Conservation (phyloP, 177 flowering plant genomes). For the Vitis hybrid region DNA sequence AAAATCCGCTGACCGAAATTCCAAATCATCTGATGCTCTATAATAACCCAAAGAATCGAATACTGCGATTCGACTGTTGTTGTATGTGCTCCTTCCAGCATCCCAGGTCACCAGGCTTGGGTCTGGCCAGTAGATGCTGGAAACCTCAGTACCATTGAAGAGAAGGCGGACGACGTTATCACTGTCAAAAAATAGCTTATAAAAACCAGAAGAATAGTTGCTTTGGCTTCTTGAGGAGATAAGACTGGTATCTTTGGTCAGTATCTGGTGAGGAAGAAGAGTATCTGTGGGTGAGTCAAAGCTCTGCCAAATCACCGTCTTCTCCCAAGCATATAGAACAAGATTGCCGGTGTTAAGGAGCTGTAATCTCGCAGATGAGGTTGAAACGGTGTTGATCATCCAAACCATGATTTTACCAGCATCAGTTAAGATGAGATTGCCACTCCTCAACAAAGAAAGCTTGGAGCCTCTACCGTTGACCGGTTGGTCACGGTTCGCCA, state of each 20-base stretch:
- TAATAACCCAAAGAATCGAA: constrained; percentile 1
- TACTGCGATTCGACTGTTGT: background rate
- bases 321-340: no score
- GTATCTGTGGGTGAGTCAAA: constrained; percentile 13
- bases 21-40: background rate
- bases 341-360: no score
- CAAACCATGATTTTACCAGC: background rate
- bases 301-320: constrained; percentile 9
- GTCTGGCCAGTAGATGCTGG: constrained; percentile 8
- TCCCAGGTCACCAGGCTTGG: background rate
- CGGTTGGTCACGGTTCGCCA: constrained; percentile 31
- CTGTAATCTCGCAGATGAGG: no score
- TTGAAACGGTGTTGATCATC: background rate
- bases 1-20: background rate
- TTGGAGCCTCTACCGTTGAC: constrained; percentile 24
- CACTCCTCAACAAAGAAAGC: constrained; percentile 7
- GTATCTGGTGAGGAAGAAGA: constrained; percentile 3
- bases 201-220: constrained; percentile 13
- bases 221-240: constrained; percentile 13
- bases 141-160: background rate
- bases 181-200: constrained; percentile 5
- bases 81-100: background rate
- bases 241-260: constrained; percentile 1
- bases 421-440: constrained; percentile 20
- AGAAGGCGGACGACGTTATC: constrained; percentile 4